These are phyloP conservation scores for Anisodus acutangulus DNA, from an alignment of 257 asterid genomes.

Conservation along the genomic window DNA sequence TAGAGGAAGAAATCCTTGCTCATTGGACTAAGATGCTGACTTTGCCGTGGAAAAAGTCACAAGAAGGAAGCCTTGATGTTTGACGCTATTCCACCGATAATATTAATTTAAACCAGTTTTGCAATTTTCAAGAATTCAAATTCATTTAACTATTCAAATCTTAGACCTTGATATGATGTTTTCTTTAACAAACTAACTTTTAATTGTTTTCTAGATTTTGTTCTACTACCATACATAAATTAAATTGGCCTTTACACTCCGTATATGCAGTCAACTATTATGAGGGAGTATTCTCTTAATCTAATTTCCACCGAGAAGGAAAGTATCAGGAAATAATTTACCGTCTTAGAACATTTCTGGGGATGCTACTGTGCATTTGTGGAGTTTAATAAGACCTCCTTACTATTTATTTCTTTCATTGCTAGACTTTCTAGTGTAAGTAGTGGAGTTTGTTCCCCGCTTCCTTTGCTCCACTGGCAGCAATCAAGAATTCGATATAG, in stretches of 20 bases:
- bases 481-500: conserved; percentile 7
- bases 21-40: neutral
- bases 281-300: neutral
- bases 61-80: conserved; percentile 36
- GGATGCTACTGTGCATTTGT: neutral
- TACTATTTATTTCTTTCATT: neutral
- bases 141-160: neutral
- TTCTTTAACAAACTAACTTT: no score
- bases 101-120: neutral
- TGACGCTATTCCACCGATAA: neutral
- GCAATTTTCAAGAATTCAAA: neutral
- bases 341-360: neutral
- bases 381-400: neutral
- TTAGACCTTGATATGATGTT: neutral
- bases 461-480: neutral
- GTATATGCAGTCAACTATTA: neutral
- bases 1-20: neutral
- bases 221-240: neutral
- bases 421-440: neutral
- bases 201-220: neutral
- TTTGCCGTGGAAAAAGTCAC: neutral
- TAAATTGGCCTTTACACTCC: neutral
- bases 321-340: neutral
- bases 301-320: no score
- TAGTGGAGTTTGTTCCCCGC: neutral